These are phyloP conservation scores for Fomitopsis palustris DNA, from an alignment of 1,284 basidiomycete genomes.

Conservation along the genomic window DNA sequence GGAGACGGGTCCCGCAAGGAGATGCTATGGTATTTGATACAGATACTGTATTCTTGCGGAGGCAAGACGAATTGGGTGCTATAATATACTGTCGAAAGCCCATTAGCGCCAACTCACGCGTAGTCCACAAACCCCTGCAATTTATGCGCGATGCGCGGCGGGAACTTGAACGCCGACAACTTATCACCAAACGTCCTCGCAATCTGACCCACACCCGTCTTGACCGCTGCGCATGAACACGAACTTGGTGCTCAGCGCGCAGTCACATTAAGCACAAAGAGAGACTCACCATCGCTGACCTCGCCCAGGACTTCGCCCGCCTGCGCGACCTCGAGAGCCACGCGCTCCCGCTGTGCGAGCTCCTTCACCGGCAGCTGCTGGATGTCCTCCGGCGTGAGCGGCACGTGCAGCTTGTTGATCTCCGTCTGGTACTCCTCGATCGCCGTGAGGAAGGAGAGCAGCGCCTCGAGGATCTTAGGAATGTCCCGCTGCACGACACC, in stretches of 20 bases:
- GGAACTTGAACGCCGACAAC: constrained; percentile 74
- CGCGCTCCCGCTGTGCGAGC: constrained; percentile 29
- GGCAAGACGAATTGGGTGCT: too few relatives aligned
- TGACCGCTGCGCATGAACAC: constrained; percentile 48
- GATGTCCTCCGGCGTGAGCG: constrained; percentile 35
- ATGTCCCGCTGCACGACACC: constrained; percentile 83
- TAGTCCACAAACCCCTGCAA: constrained; percentile 74
- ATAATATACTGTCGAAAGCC: too few relatives aligned
- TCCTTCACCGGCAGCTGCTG: constrained; percentile 27
- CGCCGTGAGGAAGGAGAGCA: constrained; percentile 62
- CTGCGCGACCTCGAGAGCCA: constrained; percentile 41
- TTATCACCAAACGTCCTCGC: constrained; percentile 73
- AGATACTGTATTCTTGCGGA: too few relatives aligned
- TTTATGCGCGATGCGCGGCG: constrained; percentile 58
- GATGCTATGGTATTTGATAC: too few relatives aligned
- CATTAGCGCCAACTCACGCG: constrained; percentile 6
- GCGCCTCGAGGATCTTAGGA: constrained; percentile 73
- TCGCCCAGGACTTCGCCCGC: constrained; percentile 54
- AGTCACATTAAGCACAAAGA: too few relatives aligned
- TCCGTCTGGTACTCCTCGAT: constrained; percentile 62
- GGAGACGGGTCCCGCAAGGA: too few relatives aligned
- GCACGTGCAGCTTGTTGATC: constrained; percentile 34
- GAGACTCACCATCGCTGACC: constrained; percentile 60
- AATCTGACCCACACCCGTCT: constrained; percentile 63
- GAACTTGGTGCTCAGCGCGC: too few relatives aligned